phyloP scores from a whole-genome alignment of 108 stramenopile species.

The Skeletonema tropicum region DNA sequence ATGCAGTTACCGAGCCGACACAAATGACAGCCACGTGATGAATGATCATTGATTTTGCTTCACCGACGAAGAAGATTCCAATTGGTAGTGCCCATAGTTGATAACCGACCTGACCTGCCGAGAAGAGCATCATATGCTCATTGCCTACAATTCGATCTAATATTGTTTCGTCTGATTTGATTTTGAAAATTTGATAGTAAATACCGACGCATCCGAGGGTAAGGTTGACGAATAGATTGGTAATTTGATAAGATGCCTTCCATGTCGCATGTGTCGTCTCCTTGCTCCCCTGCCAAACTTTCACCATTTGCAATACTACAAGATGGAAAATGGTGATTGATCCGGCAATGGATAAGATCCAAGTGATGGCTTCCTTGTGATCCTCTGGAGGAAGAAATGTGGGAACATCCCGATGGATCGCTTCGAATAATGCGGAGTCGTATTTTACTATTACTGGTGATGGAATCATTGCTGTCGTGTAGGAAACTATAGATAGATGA shows the following conservation, averaged over 20 bases:
- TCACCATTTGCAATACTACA: constrained; percentile 14
- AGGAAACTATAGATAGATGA: no score
- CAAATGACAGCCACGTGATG: constrained; percentile 76
- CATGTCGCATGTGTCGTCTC: constrained; percentile 12
- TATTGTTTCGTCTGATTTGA: constrained; percentile 20
- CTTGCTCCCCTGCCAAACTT: neutral
- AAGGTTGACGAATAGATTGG: constrained; percentile 62
- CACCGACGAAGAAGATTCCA: constrained; percentile 55
- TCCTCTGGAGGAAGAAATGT: constrained; percentile 33
- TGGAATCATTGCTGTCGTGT: neutral
- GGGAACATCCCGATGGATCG: constrained; percentile 15
- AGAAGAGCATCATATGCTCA: constrained; percentile 46
- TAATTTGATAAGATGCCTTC: constrained; percentile 63
- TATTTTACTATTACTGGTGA: constrained; percentile 18
- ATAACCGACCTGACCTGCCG: constrained; percentile 70
- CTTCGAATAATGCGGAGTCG: constrained; percentile 18
- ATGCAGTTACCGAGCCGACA: constrained; percentile 42
- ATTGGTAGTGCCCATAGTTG: constrained; percentile 77
- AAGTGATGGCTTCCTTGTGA: constrained; percentile 22
- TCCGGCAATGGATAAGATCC: constrained; percentile 20
- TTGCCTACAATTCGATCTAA: constrained; percentile 45
- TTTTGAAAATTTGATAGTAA: constrained; percentile 47
- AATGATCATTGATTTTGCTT: constrained; percentile 63
- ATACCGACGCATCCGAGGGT: constrained; percentile 55
- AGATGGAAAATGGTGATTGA: constrained; percentile 27